Base-by-base conservation (phyloP, 306 rosid genomes). In the Purshia tridentata region DNA sequence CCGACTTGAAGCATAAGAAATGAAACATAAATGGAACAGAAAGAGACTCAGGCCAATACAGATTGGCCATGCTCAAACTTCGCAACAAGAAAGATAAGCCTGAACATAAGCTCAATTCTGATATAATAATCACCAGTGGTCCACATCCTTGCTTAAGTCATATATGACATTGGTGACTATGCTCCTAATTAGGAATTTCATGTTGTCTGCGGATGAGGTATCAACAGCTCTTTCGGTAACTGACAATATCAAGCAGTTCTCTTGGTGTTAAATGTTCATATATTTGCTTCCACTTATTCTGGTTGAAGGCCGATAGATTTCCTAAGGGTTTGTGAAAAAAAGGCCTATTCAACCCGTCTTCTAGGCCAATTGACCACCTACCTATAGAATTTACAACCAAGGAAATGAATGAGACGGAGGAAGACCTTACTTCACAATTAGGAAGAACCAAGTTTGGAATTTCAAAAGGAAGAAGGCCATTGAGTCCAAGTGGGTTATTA, bases 41-140 rank as follows among this genome's bases (percentile, higher is more conserved):
- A 41, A 8, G n/a, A 50, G 16, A 70, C 52, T 54, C 65, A 23
- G 5, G 20, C 22, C 20, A 6, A 65, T 42, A 37, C 23, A 45
- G 55, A 16, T 15, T 6, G 29, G 35, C 44, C 42, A 8, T 41
- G 11, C 16, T 46, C 53, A 68, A 56, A 66, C 20, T 58, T 46
- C 58, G 69, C 41, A 69, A 69, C 65, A 39, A 52, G 67, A 59
- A 48, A 9, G 46, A 73, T 22, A 48, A 52, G 65, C 65, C 70
- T 60, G 42, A 51, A 61, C 22, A 70, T 52, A 53, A 29, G 55
- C 70, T 55, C 54, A 70, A 23, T 29, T 16, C 18, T 45, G 29
- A 61, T 19, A 44, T 62, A 6, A 65, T 3, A 48, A n/a, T 9
- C 3, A n/a, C 49, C 48, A 59, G 4, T 18, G 61, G 35, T 9